phyloP scores from a whole-genome alignment of 352 stramenopile species.

The Globisporangium yorkense region DNA sequence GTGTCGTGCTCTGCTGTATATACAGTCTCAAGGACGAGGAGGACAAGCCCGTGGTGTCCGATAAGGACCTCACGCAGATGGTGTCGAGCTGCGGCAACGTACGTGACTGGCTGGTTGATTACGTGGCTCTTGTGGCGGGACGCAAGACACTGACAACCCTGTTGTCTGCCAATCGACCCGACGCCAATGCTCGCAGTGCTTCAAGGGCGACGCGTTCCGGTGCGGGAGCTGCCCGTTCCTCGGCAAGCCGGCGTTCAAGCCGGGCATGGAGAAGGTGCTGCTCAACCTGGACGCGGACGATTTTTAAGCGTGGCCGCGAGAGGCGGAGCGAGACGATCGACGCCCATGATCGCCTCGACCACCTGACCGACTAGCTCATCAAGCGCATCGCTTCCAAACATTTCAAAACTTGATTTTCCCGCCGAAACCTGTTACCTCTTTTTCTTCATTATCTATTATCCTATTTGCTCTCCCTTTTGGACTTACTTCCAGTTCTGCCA shows the following conservation, averaged over 20 bases:
- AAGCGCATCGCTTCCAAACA: neutral
- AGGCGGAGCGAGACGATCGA: neutral
- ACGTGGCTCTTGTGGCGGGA: too few species aligned
- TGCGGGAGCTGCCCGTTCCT: slow-evolving; percentile 96
- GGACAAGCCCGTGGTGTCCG: slow-evolving; percentile 65
- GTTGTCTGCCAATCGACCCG: too few species aligned
- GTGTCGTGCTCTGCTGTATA: slow-evolving; percentile 2
- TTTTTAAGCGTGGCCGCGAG: slow-evolving; percentile 31
- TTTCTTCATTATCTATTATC: neutral
- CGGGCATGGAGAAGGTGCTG: slow-evolving; percentile 83
- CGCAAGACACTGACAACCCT: neutral
- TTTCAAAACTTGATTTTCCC: slow-evolving; percentile 3
- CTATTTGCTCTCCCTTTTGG: neutral
- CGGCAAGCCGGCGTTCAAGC: slow-evolving; percentile 95
- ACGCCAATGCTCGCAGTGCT: slow-evolving; percentile 72
- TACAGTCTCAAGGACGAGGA: slow-evolving; percentile 63
- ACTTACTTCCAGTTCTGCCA: too few species aligned
- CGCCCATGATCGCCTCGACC: too few species aligned
- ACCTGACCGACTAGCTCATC: neutral
- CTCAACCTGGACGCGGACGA: slow-evolving; percentile 79
- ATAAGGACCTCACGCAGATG: slow-evolving; percentile 66
- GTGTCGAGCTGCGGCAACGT: slow-evolving; percentile 84
- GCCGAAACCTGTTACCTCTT: neutral
- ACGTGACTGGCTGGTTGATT: slow-evolving; percentile 12
- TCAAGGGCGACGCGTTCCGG: slow-evolving; percentile 96